Conservation (phyloP, 1,139 yeast species). For the Tardiomyces depauwii region DNA sequence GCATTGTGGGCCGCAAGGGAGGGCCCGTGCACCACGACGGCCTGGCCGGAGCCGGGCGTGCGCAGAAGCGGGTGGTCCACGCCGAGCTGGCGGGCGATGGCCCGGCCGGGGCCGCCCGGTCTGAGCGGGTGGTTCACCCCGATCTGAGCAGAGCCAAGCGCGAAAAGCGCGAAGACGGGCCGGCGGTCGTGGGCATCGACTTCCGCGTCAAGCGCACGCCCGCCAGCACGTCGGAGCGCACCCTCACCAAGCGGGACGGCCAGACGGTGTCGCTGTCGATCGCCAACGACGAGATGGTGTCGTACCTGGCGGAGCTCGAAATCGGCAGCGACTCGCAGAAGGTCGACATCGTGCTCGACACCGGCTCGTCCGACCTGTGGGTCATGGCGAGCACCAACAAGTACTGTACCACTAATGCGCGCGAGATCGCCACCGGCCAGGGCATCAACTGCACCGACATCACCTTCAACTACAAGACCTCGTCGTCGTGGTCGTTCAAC, state of each 20-base stretch:
- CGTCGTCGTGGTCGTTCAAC: conserved; percentile 8
- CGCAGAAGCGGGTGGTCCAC: too few species aligned
- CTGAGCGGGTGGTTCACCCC: too few species aligned
- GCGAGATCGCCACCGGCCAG: neutral
- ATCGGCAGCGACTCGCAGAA: conserved; percentile 9
- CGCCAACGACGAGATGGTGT: neutral
- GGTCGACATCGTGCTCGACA: conserved; percentile 5
- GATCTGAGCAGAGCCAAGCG: too few species aligned
- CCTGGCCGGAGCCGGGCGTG: too few species aligned
- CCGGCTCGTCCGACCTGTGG: conserved; percentile 11
- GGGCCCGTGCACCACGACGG: too few species aligned
- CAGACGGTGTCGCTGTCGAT: neutral
- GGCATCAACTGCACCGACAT: conserved; percentile 8
- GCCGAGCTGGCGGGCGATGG: too few species aligned
- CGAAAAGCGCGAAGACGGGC: neutral
- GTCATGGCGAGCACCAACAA: conserved; percentile 6
- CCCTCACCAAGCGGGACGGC: neutral
- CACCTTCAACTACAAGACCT: conserved; percentile 10
- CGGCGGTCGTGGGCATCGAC: neutral
- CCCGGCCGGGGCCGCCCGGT: too few species aligned
- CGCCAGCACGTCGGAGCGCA: neutral
- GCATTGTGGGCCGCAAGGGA: too few species aligned
- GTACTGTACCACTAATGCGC: conserved; percentile 42
- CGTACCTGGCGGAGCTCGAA: conserved; percentile 1
- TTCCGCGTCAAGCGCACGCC: neutral